Evolutionary conservation across 202 grass and related monocot species (phyloP).

Genomic region (Dendrocalamus latiflorus): DNA sequence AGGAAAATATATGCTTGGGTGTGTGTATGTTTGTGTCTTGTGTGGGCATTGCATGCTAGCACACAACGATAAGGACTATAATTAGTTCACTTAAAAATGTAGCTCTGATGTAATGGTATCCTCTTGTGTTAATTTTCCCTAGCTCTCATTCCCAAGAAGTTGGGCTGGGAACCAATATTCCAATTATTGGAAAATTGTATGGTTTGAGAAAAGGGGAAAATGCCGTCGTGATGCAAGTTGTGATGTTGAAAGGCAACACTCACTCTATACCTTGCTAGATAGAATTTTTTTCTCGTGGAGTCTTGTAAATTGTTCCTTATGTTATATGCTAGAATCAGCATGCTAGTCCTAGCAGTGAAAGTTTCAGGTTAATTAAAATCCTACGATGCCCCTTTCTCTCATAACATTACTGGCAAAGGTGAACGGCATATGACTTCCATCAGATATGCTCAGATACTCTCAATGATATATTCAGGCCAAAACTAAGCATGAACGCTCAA

Average conservation of each 20-base stretch:
- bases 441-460: background rate
- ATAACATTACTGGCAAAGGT: background rate
- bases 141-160: constrained; percentile 15
- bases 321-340: background rate
- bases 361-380: background rate
- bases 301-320: background rate
- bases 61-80: background rate
- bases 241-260: background rate
- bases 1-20: background rate
- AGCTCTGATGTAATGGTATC: constrained; percentile 5
- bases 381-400: background rate
- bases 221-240: background rate
- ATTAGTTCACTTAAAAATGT: constrained; percentile 1
- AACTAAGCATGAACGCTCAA: background rate
- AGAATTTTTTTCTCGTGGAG: background rate
- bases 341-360: background rate
- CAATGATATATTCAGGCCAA: too few relatives aligned
- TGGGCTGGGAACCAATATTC: background rate
- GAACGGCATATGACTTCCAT: background rate
- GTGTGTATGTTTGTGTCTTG: background rate
- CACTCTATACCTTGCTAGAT: background rate
- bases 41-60: background rate
- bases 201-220: background rate
- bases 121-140: background rate
- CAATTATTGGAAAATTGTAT: background rate